Percentiles rank a stretch among this genome's conserved stretches.
phyloP scores from a whole-genome alignment of 1,139 yeast genomes.

The Schwanniomyces etchellsii region DNA sequence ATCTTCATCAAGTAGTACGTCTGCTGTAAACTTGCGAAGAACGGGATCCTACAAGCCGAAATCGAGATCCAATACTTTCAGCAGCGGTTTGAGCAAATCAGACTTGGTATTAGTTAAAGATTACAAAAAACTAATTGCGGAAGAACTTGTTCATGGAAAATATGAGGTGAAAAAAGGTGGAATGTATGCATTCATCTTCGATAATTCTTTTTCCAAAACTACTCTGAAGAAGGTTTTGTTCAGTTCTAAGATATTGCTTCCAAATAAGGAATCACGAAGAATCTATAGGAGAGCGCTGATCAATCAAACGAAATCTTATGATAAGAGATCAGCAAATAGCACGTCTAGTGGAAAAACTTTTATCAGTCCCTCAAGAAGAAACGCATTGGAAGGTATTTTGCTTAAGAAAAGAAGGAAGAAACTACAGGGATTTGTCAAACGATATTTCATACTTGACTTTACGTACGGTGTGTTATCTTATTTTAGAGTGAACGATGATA shows the following conservation, averaged over 20 bases:
- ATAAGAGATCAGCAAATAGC: slow-evolving; percentile 1
- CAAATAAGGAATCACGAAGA: slow-evolving; percentile 3
- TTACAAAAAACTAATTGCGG: slow-evolving; percentile 45
- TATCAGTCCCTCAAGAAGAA: not conserved
- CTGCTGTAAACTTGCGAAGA: slow-evolving; percentile 8
- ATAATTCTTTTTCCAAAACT: slow-evolving; percentile 85
- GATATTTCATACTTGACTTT: slow-evolving; percentile 79
- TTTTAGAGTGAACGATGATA: slow-evolving; percentile 61
- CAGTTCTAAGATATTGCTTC: slow-evolving; percentile 41
- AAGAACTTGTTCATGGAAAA: slow-evolving; percentile 58
- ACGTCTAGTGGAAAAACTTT: slow-evolving; percentile 2
- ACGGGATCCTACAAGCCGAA: slow-evolving; percentile 25
- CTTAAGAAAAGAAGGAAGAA: slow-evolving; percentile 73
- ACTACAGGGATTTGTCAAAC: slow-evolving; percentile 75
- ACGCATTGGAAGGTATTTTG: slow-evolving; percentile 26
- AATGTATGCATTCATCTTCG: slow-evolving; percentile 82
- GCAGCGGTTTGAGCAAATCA: slow-evolving; percentile 28
- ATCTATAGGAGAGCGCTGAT: slow-evolving; percentile 5
- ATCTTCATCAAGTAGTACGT: slow-evolving; percentile 3
- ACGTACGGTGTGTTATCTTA: slow-evolving; percentile 81
- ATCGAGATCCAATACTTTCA: slow-evolving; percentile 30
- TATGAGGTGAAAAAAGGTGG: slow-evolving; percentile 55
- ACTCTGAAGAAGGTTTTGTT: slow-evolving; percentile 78
- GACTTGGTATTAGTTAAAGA: slow-evolving; percentile 36
- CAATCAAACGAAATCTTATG: slow-evolving; percentile 3